Percentiles rank a stretch among this genome's conserved stretches.
phyloP scores from a whole-genome alignment of 768 basidiomycete genomes.

The Pleurotus djamor region DNA sequence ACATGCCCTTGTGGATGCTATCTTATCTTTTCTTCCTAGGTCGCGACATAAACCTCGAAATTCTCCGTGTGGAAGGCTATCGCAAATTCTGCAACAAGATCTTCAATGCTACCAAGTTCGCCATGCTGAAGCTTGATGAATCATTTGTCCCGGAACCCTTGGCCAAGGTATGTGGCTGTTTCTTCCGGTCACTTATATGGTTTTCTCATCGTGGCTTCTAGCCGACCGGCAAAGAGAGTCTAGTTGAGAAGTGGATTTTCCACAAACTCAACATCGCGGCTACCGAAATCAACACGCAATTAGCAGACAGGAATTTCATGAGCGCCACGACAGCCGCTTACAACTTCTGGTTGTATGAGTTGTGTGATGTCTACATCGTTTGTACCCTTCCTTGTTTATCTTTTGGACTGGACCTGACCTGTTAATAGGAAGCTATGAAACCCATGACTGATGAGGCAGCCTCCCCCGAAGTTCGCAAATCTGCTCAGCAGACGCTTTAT shows the following conservation, averaged over 20 bases:
- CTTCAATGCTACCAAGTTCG: conserved; percentile 98
- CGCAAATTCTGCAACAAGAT: conserved; percentile 99
- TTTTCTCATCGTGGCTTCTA: conserved; percentile 24
- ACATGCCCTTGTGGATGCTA: background rate
- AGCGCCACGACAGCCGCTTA: conserved; percentile 80
- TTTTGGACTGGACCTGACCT: background rate
- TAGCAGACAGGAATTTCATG: conserved; percentile 90
- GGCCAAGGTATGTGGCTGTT: conserved; percentile 48
- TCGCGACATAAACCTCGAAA: conserved; percentile 96
- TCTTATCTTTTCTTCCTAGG: conserved; percentile 38
- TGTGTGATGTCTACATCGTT: conserved; percentile 99
- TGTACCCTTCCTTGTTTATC: conserved; percentile 20
- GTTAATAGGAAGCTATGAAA: conserved; percentile 91
- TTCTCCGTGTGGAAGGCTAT: conserved; percentile 94
- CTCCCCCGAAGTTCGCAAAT: conserved; percentile 58
- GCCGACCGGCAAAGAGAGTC: conserved; percentile 87
- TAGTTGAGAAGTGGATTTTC: conserved; percentile 94
- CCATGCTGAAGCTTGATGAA: conserved; percentile 94
- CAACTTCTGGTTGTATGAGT: conserved; percentile 97
- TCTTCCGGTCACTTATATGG: background rate
- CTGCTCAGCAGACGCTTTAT: conserved; percentile 95
- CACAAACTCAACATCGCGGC: conserved; percentile 90
- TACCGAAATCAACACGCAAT: conserved; percentile 67
- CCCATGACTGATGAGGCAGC: conserved; percentile 88
- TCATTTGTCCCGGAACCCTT: conserved; percentile 73